Conservation (phyloP, 148 eudicot genomes). For the Vaccinium macrocarpon region DNA sequence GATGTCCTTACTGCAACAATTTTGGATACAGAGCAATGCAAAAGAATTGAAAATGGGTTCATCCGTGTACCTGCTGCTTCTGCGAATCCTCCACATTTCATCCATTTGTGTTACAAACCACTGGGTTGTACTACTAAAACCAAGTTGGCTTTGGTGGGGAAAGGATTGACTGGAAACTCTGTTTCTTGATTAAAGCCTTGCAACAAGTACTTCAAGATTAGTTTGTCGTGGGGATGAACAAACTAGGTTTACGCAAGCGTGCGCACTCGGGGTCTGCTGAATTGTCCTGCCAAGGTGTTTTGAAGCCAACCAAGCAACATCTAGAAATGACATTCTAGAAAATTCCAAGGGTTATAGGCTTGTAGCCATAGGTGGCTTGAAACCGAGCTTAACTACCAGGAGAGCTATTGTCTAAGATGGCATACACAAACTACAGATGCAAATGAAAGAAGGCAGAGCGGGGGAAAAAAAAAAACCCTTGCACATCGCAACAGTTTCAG, state of each 20-base stretch:
- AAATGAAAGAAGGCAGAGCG: too few species aligned
- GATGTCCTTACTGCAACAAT: slow-evolving; percentile 84
- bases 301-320: not conserved
- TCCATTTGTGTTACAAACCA: slow-evolving; percentile 93
- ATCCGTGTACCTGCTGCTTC: slow-evolving; percentile 94
- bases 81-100: slow-evolving; percentile 88
- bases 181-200: not conserved
- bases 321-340: too few species aligned
- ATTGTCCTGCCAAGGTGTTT: not conserved
- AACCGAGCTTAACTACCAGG: too few species aligned
- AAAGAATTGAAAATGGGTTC: slow-evolving; percentile 96
- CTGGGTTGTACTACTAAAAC: slow-evolving; percentile 59
- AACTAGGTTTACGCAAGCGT: too few species aligned
- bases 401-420: too few species aligned
- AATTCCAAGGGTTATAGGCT: not conserved
- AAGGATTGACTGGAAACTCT: slow-evolving; percentile 66
- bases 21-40: slow-evolving; percentile 72
- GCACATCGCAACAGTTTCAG: not conserved
- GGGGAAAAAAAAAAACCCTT: not conserved
- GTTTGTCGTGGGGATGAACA: too few species aligned
- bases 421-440: too few species aligned
- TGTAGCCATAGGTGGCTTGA: not conserved
- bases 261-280: too few species aligned
- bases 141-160: slow-evolving; percentile 90
- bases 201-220: not conserved